phyloP scores from a whole-genome alignment of 352 stramenopile genomes.

The Phytopythium helicoides region DNA sequence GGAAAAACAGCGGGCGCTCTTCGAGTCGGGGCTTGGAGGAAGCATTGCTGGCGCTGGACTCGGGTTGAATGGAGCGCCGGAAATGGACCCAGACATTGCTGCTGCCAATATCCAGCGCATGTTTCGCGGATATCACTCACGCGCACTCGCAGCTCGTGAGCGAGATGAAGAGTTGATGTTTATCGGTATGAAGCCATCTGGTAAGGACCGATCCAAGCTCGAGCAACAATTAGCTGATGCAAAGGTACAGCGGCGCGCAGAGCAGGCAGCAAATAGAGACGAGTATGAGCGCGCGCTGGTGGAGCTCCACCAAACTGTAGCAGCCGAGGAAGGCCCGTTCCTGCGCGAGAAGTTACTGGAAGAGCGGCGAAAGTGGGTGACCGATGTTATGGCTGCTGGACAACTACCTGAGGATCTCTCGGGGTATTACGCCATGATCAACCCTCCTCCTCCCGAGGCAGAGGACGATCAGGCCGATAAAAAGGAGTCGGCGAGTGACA shows the following conservation, averaged over 20 bases:
- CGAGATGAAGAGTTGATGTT: conserved; percentile 89
- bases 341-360: conserved; percentile 92
- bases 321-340: conserved; percentile 88
- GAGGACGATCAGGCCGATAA: conserved; percentile 49
- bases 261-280: conserved; percentile 91
- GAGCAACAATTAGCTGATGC: conserved; percentile 78
- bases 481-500: conserved; percentile 27
- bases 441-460: conserved; percentile 33
- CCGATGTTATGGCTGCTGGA: conserved; percentile 84
- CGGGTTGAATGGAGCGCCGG: conserved; percentile 17
- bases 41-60: not conserved
- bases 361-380: conserved; percentile 92
- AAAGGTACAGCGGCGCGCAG: conserved; percentile 80
- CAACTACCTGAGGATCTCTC: conserved; percentile 89
- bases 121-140: conserved; percentile 82
- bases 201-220: conserved; percentile 51
- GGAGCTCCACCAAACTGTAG: conserved; percentile 81
- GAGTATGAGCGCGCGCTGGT: conserved; percentile 88
- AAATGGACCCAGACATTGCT: conserved; percentile 91
- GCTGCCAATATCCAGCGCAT: conserved; percentile 90
- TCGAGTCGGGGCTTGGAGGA: conserved; percentile 50
- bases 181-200: conserved; percentile 90
- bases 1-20: conserved; percentile 77
- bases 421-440: conserved; percentile 79
- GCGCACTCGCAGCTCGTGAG: conserved; percentile 57